Conservation (phyloP, 2,329 filamentous ascomycete genomes). For the Colletotrichum sp. region DNA sequence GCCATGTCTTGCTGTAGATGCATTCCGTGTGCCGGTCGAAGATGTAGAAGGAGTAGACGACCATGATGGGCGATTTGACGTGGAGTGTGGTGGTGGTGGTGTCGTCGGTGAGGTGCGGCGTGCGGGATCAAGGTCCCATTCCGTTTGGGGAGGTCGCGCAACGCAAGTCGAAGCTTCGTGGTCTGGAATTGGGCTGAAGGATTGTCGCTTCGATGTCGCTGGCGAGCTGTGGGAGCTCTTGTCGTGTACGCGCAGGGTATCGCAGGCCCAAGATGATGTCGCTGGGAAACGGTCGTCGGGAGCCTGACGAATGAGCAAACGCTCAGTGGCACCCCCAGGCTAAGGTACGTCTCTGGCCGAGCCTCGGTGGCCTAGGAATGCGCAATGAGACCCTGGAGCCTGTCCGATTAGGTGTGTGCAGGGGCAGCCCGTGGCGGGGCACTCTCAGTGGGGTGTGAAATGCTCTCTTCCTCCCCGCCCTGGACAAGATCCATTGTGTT, state of each 20-base stretch:
- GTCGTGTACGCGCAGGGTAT: not conserved
- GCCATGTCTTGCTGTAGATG: slow-evolving; percentile 93
- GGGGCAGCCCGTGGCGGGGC: slow-evolving; percentile 1
- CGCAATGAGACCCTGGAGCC: slow-evolving; percentile 3
- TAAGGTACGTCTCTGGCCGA: not conserved
- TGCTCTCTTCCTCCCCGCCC: not conserved
- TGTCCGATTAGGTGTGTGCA: not conserved
- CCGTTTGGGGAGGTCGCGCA: not conserved
- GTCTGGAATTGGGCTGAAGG: not conserved
- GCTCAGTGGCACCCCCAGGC: slow-evolving; percentile 3
- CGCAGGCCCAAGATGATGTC: not conserved
- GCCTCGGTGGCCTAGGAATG: not conserved
- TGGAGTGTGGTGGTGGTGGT: not conserved
- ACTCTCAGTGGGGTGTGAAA: not conserved
- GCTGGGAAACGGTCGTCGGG: not conserved
- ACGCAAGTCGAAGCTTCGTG: not conserved
- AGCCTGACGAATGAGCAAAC: not conserved
- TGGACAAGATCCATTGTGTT: not conserved
- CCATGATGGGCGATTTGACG: slow-evolving; percentile 66
- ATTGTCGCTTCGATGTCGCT: not conserved
- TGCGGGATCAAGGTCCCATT: slow-evolving; percentile 1
- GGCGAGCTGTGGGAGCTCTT: not conserved
- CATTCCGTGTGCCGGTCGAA: slow-evolving; percentile 99
- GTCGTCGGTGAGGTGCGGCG: not conserved
- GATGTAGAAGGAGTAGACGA: slow-evolving; percentile 97